Base-by-base conservation (phyloP, 2,329 filamentous ascomycete genomes). In the Metarhizium rileyi region DNA sequence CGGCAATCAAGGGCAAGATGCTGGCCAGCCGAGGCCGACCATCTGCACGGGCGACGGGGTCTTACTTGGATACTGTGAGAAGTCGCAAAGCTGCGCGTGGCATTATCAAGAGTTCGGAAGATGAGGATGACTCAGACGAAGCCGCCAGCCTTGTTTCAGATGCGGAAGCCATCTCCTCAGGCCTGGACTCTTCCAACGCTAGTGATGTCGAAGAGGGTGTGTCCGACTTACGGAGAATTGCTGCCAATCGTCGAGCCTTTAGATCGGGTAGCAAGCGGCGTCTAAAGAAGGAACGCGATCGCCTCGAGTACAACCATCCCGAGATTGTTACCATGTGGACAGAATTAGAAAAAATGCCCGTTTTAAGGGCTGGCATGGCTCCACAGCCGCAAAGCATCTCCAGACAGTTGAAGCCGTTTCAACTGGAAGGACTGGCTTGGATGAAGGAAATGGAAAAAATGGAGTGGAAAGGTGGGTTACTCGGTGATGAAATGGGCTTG, bases 401-500 rank as follows among this genome's bases (percentile, higher is more conserved):
- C 47, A 85, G 91, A 36, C 84, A 83, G 49, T 75, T 98, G 54
- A 96, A 98, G 66, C 84, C 86, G 0, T 98, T 97, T 64, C 93
- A 98, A 62, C 81, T 95, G 5, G 86, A 96, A 67, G 93, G 93
- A 4, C 74, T 98, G 36, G 84, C 89, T 46, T 98, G 93, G 93
- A 94, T 98, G 89, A 81, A 78, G 53, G 83, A 78, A 49, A 95
- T 97, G 76, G 93, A 98, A 64, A 74, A 87, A 67, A 86, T 81
- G 0, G 70, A 85, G 36, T 97, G 90, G 78, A 87, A 83, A 61
- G 93, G 93, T 18, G 93, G 93, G 14, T 74, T 98, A 2, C 77
- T 98, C 2, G 93, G 93, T 52, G 93, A 98, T 59, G 93, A 98
- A 68, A 98, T 98, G 93, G 93, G 93, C 6, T 87, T 98, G 70